phyloP scores from a whole-genome alignment of 306 rosid genomes.

The Pyrus betulifolia region DNA sequence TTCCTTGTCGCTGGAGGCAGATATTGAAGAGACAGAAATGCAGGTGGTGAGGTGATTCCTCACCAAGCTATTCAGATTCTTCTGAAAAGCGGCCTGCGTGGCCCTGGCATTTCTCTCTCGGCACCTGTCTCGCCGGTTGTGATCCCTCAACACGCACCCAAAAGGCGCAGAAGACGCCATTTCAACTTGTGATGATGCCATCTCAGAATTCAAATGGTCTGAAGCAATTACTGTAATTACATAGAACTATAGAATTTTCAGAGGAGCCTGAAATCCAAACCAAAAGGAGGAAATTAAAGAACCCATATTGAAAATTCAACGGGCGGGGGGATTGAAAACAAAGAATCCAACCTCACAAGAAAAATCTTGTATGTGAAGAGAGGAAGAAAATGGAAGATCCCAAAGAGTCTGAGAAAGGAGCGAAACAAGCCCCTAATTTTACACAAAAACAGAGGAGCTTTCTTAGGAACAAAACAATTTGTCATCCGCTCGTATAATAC shows the following conservation, averaged over 20 bases:
- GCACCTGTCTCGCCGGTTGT: constrained; percentile 40
- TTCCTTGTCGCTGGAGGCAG: constrained; percentile 17
- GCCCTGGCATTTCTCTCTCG: constrained; percentile 31
- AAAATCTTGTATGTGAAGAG: not conserved
- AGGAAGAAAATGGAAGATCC: constrained; percentile 1
- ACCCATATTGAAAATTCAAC: not conserved
- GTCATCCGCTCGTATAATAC: not conserved
- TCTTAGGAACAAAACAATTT: not conserved
- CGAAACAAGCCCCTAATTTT: not conserved
- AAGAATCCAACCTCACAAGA: constrained; percentile 1
- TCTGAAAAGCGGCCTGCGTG: constrained; percentile 37
- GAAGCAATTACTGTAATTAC: not conserved
- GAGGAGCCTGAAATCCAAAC: not conserved
- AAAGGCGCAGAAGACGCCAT: constrained; percentile 51
- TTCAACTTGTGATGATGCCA: constrained; percentile 76
- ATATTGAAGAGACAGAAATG: constrained; percentile 33
- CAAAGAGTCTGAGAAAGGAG: not conserved
- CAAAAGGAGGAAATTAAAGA: not conserved
- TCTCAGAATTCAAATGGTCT: not conserved
- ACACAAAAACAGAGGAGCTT: constrained; percentile 1
- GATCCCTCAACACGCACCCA: constrained; percentile 62
- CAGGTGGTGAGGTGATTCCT: constrained; percentile 43
- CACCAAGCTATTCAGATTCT: constrained; percentile 45
- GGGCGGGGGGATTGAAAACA: not conserved
- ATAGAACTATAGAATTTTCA: not conserved